Conservation (phyloP, 106 monocot genomes). For the Posidonia australis region DNA sequence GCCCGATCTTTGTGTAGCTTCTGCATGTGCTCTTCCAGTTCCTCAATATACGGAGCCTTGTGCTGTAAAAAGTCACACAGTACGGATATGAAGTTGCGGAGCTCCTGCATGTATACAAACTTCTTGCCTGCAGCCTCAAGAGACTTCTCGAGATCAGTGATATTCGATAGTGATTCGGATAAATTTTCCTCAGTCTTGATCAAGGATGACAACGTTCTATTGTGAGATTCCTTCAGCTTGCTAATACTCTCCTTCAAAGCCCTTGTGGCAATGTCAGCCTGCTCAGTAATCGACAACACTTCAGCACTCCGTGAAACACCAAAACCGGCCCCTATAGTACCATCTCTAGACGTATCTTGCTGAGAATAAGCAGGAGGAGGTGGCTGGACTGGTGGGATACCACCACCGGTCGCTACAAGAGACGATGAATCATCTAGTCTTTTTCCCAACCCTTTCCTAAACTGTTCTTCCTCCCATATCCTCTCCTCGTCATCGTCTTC, state of each 20-base stretch:
- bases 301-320: slow-evolving; percentile 42
- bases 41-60: slow-evolving; percentile 79
- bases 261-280: slow-evolving; percentile 52
- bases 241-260: slow-evolving; percentile 52
- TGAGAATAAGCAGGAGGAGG: slow-evolving; percentile 11
- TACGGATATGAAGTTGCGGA: slow-evolving; percentile 69
- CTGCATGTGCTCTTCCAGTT: slow-evolving; percentile 90
- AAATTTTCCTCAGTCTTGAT: slow-evolving; percentile 50
- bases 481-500: slow-evolving; percentile 88
- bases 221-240: slow-evolving; percentile 59
- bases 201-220: slow-evolving; percentile 43
- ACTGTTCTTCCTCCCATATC: slow-evolving; percentile 97
- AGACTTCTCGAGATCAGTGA: slow-evolving; percentile 68
- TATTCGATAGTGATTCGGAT: slow-evolving; percentile 45
- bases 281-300: slow-evolving; percentile 59
- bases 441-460: slow-evolving; percentile 80
- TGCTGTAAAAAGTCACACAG: slow-evolving; percentile 85
- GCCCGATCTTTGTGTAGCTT: slow-evolving; percentile 68
- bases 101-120: slow-evolving; percentile 82
- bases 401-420: slow-evolving; percentile 2
- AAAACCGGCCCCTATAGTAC: slow-evolving; percentile 10
- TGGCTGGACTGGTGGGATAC: background rate
- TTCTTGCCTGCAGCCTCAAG: slow-evolving; percentile 52
- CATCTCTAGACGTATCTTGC: slow-evolving; percentile 12
- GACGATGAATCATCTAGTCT: slow-evolving; percentile 51